Evolutionary conservation across 768 basidiomycete genomes (phyloP), one percentile per base, ranked within the genome.

Genomic region (Trametes cingulata): DNA sequence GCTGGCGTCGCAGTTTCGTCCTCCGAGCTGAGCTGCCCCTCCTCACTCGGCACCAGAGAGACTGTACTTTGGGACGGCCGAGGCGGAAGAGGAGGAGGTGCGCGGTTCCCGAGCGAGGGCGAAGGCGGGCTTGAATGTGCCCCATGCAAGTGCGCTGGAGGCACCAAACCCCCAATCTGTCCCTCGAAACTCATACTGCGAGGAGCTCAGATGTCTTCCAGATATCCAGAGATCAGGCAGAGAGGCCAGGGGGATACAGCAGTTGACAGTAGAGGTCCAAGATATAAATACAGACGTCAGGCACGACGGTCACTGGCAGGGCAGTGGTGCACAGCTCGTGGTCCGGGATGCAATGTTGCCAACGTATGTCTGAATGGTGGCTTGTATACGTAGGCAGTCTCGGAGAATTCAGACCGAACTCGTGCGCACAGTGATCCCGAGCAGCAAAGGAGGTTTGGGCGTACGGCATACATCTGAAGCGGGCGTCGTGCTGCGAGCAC

Each of bases 11-110:
- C 15, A 15, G 41, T 13, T 9, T 43, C 29, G 35, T 37, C 35
- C 33, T 56, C 54, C 20, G 35, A 20, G 19, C 35, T 40, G 7
- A 41, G 43, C 2, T 10, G 10, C 13, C 24, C 20, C 2, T 40
- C 27, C 2, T 57, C 56, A 15, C 33, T 47, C 9, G n/a, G 25
- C 17, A 25, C 17, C 19, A 27, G 39, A 2, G 56, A 35, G 13
- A 57, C 56, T 8, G n/a, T 25, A n/a, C 22, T 19, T 6, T 9
- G 27, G 27, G 14, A 39, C 2, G 56, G 56, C 14, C 56, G 25
- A 22, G 56, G 56, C 6, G 56, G 56, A 14, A 57, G 56, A 15
- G 56, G 56, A 1, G 56, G 56, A 41, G 56, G 55, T 7, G 29
- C 37, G 8, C 37, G 8, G 24, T 17, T 9, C 13, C 36, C 45